phyloP scores from a whole-genome alignment of 495 filamentous ascomycete species.

The Podospora sp. region DNA sequence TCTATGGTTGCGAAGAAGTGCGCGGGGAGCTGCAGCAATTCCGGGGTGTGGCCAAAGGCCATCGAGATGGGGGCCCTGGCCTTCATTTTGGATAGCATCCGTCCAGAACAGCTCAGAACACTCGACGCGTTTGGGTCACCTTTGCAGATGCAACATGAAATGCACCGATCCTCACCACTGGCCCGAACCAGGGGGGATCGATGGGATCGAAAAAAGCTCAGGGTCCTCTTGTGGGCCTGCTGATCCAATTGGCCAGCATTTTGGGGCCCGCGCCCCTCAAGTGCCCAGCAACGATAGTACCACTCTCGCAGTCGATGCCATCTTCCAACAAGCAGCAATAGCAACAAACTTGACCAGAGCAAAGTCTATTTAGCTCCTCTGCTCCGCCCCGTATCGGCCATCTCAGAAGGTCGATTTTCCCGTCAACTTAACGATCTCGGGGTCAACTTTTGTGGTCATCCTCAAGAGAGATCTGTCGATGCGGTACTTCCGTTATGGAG shows the following conservation, averaged over 20 bases:
- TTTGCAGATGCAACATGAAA: constrained; percentile 34
- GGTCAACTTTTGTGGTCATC: no score
- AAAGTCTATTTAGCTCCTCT: not conserved
- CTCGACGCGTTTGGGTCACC: constrained; percentile 17
- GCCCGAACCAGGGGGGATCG: constrained; percentile 21
- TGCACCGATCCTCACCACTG: constrained; percentile 27
- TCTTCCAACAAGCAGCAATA: no score
- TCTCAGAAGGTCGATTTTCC: no score
- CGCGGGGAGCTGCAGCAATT: constrained; percentile 12
- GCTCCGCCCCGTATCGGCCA: not conserved
- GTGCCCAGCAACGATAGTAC: constrained; percentile 13
- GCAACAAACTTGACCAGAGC: not conserved
- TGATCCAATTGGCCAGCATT: constrained; percentile 14
- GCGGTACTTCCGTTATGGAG: not conserved
- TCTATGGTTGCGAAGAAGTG: constrained; percentile 17
- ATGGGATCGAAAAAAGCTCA: constrained; percentile 28
- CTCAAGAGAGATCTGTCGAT: not conserved
- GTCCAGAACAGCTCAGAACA: not conserved
- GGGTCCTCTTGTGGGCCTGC: constrained; percentile 23
- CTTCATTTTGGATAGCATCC: constrained; percentile 18
- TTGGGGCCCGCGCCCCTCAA: not conserved
- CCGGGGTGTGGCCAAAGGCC: constrained; percentile 10
- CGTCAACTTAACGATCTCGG: no score
- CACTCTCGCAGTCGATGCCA: not conserved
- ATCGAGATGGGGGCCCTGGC: constrained; percentile 26